Evolutionary conservation across 805 yeast species (phyloP), one percentile per base, ranked within the genome.

Genomic region (Saccharomycopsis babjevae): DNA sequence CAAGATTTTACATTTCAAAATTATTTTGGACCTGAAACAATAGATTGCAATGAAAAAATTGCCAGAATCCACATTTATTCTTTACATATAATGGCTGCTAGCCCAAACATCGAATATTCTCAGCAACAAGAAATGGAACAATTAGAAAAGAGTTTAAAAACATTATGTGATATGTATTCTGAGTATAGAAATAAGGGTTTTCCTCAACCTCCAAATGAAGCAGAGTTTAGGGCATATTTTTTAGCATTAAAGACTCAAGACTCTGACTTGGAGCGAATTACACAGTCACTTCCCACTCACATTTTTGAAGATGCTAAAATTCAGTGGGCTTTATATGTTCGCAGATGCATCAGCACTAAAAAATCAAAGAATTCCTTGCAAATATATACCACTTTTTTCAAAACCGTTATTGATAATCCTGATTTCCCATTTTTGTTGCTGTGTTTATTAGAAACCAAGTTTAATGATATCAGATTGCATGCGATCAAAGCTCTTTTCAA

Each of bases 1-100:
- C 98, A 94, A 72, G 99, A 94, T 71, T 94, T 94, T 72, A 92
- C 97, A 0, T 92, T 89, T 69, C 99, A 94, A 70, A 93, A 93
- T 70, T 93, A 85, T 67, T 85, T 85, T 50, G 99, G 98, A 0
- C 88, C 92, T 1, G 98, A 94, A 70, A 96, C 97, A 1, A 82
- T 93, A 10, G 93, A 87, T 66, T 94, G 98, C 71, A 89, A 89
- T 68, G 99, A 94, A 71, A 77, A 86, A 58, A 94, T 94, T 66
- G 97, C 91, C 5, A 76, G 99, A 59, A 86, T 92, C 22, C 99
- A 94, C 70, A 78, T 93, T 30, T 69, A 89, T 16, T 85, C 88
- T 0, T 73, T 92, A 43, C 98, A 94, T 72, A 73, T 87, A 1
- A 91, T 94, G 97, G 88, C 96, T 0, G 52, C 52, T 46, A 75